Percentiles rank a stretch among this genome's conserved stretches.
These are phyloP conservation scores for Geosmithia putterillii DNA, from an alignment of 2,329 filamentous ascomycete genomes.

Conservation along the genomic window DNA sequence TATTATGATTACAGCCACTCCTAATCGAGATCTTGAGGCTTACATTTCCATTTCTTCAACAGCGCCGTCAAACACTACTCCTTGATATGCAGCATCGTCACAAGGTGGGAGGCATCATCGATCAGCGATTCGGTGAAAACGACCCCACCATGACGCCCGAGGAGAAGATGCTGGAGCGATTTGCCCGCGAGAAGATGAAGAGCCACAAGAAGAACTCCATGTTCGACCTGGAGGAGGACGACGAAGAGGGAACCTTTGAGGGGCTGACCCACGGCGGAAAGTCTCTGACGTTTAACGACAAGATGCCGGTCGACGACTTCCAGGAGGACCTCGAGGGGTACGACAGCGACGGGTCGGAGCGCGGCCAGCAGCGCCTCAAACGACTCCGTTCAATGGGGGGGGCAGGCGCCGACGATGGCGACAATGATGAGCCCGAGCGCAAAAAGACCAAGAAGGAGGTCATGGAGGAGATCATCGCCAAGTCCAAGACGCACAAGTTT, in stretches of 20 bases:
- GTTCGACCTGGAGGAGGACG: slow-evolving; percentile 82
- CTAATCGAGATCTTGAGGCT: neutral
- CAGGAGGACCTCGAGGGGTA: slow-evolving; percentile 59
- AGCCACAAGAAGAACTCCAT: slow-evolving; percentile 64
- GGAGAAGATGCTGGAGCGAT: slow-evolving; percentile 82
- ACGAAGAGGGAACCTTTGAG: slow-evolving; percentile 43
- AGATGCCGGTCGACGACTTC: slow-evolving; percentile 56
- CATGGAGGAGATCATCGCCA: slow-evolving; percentile 95
- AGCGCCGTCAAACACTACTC: slow-evolving; percentile 73
- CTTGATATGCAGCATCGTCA: slow-evolving; percentile 81
- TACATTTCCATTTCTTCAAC: slow-evolving; percentile 2
- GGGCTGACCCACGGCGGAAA: slow-evolving; percentile 76
- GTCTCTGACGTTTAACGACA: slow-evolving; percentile 51
- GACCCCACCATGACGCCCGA: slow-evolving; percentile 90
- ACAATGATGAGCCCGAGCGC: slow-evolving; percentile 50
- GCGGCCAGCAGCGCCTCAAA: slow-evolving; percentile 42
- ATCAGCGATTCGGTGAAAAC: slow-evolving; percentile 90
- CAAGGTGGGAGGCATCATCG: slow-evolving; percentile 84
- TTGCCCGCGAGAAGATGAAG: slow-evolving; percentile 75
- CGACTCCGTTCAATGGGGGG: slow-evolving; percentile 36
- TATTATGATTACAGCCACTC: too few species aligned
- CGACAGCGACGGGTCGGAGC: slow-evolving; percentile 43
- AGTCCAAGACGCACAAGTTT: slow-evolving; percentile 91
- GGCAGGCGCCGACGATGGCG: slow-evolving; percentile 30
- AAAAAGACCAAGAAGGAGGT: slow-evolving; percentile 96